Evolutionary conservation across 78 protist genomes (phyloP).

Genomic region (Trichosphaerium sp.): DNA sequence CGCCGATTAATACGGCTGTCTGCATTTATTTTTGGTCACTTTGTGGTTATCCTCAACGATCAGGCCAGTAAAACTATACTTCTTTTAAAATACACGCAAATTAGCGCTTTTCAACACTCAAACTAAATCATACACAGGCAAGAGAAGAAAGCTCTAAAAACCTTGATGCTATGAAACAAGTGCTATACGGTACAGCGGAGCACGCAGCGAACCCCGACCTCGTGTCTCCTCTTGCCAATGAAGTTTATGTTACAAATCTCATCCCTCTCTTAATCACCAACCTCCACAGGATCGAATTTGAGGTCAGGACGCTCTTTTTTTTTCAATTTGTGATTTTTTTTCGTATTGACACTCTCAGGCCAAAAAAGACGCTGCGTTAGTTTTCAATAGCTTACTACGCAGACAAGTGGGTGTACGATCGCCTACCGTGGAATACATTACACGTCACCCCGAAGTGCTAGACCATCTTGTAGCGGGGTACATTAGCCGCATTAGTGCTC

Average conservation of each 20-base stretch:
- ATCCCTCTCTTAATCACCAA: conserved; percentile 29
- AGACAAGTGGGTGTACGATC: conserved; percentile 38
- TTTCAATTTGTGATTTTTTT: background rate
- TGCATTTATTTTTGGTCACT: too few relatives aligned
- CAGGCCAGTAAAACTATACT: too few relatives aligned
- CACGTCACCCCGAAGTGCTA: conserved; percentile 36
- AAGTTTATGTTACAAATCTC: conserved; percentile 26
- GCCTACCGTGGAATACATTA: conserved; percentile 66
- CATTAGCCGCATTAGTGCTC: background rate
- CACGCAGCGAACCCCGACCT: conserved; percentile 30
- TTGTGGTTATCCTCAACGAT: too few relatives aligned
- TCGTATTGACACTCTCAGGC: background rate
- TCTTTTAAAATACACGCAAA: too few relatives aligned
- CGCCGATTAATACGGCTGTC: too few relatives aligned
- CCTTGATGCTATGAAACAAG: conserved; percentile 18
- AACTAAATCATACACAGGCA: background rate
- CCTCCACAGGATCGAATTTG: conserved; percentile 54
- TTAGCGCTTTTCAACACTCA: too few relatives aligned
- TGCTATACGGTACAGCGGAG: conserved; percentile 59
- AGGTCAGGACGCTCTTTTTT: conserved; percentile 14
- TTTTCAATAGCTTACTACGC: conserved; percentile 60
- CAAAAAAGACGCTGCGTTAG: conserved; percentile 67
- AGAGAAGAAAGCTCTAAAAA: conserved; percentile 6
- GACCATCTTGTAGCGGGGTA: conserved; percentile 58
- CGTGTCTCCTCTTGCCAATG: conserved; percentile 20